These are phyloP conservation scores for Lepiota venenata DNA, from an alignment of 768 basidiomycete genomes.

Conservation along the genomic window DNA sequence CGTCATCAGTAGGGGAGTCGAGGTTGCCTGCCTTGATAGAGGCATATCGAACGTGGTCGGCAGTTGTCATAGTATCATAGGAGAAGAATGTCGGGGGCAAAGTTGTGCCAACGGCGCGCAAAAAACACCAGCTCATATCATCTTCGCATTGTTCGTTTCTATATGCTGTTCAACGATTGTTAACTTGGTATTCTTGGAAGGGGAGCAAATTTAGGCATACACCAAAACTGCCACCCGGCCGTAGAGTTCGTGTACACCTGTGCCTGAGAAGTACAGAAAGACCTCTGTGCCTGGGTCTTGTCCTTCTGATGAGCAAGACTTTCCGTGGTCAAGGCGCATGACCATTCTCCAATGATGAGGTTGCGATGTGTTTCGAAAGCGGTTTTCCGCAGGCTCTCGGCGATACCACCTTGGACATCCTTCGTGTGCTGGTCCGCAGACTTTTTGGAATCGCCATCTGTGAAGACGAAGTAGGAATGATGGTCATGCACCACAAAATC, in stretches of 20 bases:
- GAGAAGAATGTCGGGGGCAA: constrained; percentile 59
- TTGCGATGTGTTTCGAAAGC: constrained; percentile 32
- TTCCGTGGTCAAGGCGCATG: constrained; percentile 67
- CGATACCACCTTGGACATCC: constrained; percentile 39
- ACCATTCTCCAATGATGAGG: constrained; percentile 81
- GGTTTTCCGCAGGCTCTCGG: constrained; percentile 24
- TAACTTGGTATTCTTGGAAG: not conserved
- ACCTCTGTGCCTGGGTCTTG: constrained; percentile 36
- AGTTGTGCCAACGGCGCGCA: constrained; percentile 48
- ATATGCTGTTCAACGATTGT: constrained; percentile 38
- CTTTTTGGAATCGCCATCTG: constrained; percentile 43
- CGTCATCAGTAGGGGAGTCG: constrained; percentile 14
- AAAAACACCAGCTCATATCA: constrained; percentile 72
- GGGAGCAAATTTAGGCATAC: constrained; percentile 31
- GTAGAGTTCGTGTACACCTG: constrained; percentile 50
- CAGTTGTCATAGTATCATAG: constrained; percentile 26
- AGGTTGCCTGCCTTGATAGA: constrained; percentile 7
- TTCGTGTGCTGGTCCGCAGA: constrained; percentile 56
- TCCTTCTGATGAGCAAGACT: constrained; percentile 49
- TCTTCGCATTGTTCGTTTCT: constrained; percentile 55
- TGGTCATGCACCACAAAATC: constrained; percentile 74
- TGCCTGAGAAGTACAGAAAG: constrained; percentile 60
- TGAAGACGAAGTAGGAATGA: constrained; percentile 72
- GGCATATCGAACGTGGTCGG: constrained; percentile 1
- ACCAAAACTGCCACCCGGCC: constrained; percentile 71